Conservation (phyloP, 805 yeast genomes). For the Candida insectalens region DNA sequence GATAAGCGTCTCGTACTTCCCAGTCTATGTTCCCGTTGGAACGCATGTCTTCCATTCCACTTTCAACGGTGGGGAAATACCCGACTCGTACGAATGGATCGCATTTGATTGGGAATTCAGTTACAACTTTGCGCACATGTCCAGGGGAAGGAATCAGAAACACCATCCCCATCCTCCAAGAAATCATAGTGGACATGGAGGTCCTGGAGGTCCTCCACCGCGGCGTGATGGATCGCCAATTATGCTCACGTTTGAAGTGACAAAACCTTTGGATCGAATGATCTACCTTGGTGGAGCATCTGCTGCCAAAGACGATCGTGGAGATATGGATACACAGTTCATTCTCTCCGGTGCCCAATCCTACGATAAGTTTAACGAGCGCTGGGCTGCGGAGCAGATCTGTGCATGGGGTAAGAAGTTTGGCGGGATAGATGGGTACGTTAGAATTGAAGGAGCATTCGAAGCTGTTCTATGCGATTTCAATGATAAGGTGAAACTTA, state of each 20-base stretch:
- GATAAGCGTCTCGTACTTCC: slow-evolving; percentile 46
- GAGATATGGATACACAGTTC: slow-evolving; percentile 54
- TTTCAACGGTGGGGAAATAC: slow-evolving; percentile 25
- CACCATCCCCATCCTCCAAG: slow-evolving; percentile 2
- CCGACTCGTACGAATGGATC: slow-evolving; percentile 46
- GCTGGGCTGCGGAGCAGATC: slow-evolving; percentile 36
- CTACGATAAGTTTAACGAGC: slow-evolving; percentile 29
- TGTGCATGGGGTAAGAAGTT: slow-evolving; percentile 45
- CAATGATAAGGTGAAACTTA: slow-evolving; percentile 33
- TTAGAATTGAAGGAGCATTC: slow-evolving; percentile 51
- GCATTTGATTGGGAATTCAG: slow-evolving; percentile 60
- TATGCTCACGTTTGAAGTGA: slow-evolving; percentile 37
- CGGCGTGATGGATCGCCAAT: slow-evolving; percentile 7
- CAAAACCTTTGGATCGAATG: slow-evolving; percentile 37
- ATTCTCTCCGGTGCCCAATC: slow-evolving; percentile 27
- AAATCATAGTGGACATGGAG: slow-evolving; percentile 1
- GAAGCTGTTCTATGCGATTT: slow-evolving; percentile 57
- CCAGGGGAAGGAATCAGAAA: slow-evolving; percentile 7
- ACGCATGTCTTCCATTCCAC: slow-evolving; percentile 50
- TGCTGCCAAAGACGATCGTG: slow-evolving; percentile 48
- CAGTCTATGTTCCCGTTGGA: slow-evolving; percentile 52
- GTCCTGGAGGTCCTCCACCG: slow-evolving; percentile 4
- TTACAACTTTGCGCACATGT: slow-evolving; percentile 30
- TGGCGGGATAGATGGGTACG: slow-evolving; percentile 43
- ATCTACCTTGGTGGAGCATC: slow-evolving; percentile 58